phyloP scores from a whole-genome alignment of 1,139 yeast species.

The Protomyces inouyei region DNA sequence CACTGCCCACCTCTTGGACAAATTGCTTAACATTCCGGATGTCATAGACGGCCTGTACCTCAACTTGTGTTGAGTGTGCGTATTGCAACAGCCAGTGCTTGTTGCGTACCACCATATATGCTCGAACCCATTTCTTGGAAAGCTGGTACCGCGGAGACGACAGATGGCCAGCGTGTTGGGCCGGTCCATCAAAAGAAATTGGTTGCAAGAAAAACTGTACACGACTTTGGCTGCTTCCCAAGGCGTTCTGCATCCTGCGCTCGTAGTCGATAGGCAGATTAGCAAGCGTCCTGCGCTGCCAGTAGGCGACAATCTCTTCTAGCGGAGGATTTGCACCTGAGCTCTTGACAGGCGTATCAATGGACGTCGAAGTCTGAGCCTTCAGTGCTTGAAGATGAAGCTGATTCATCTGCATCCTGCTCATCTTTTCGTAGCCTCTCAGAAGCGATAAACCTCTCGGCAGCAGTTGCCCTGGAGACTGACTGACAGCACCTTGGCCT shows the following conservation, averaged over 20 bases:
- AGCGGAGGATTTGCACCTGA: not conserved
- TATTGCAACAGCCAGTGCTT: not conserved
- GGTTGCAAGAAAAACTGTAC: not conserved
- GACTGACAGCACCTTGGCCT: not conserved
- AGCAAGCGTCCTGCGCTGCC: not conserved
- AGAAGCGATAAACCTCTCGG: not conserved
- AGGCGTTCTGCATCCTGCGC: not conserved
- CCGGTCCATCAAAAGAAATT: not conserved
- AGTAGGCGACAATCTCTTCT: not conserved
- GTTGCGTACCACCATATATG: not conserved
- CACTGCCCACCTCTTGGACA: not conserved
- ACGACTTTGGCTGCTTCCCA: not conserved
- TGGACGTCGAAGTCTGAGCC: not conserved
- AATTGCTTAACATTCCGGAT: not conserved
- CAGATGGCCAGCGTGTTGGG: not conserved
- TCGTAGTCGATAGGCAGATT: not conserved
- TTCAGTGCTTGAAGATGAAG: not conserved
- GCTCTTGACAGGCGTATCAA: not conserved
- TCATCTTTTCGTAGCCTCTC: not conserved
- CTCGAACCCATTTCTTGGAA: not conserved
- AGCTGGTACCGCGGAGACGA: not conserved
- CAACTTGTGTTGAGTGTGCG: not conserved
- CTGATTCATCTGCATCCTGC: not conserved
- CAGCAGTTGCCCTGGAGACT: not conserved
- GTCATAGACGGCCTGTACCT: not conserved